Percentiles rank a stretch among this genome's conserved stretches.
These are phyloP conservation scores for Diospyros lotus DNA, from an alignment of 148 eudicot genomes.

Conservation along the genomic window DNA sequence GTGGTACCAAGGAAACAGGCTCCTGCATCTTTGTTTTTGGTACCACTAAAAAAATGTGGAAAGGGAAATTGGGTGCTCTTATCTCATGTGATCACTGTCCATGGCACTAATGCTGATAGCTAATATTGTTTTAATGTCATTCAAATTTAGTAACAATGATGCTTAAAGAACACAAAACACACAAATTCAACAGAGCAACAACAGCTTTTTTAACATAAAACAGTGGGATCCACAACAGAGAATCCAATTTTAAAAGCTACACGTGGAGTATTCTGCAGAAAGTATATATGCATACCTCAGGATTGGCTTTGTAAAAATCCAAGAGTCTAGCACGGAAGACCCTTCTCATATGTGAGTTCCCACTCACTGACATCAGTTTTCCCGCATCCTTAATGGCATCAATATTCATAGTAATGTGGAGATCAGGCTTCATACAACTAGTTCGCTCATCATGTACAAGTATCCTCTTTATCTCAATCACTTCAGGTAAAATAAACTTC, in stretches of 20 bases:
- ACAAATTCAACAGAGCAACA: too few species aligned
- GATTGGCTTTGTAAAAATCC: conserved; percentile 36
- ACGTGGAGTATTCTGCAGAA: not conserved
- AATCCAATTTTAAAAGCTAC: not conserved
- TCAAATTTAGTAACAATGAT: not conserved
- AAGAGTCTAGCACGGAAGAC: conserved; percentile 47
- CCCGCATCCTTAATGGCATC: conserved; percentile 29
- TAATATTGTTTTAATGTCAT: not conserved
- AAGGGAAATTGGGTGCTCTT: too few species aligned
- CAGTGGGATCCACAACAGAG: too few species aligned
- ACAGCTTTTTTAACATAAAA: too few species aligned
- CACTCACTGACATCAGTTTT: conserved; percentile 29
- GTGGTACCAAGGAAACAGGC: too few species aligned
- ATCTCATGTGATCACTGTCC: too few species aligned
- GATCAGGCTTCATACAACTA: conserved; percentile 72
- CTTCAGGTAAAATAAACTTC: conserved; percentile 72
- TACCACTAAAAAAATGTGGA: too few species aligned
- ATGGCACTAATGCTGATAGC: not conserved
- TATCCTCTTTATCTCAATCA: conserved; percentile 50
- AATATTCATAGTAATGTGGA: conserved; percentile 40
- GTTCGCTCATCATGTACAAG: conserved; percentile 61
- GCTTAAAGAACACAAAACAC: too few species aligned
- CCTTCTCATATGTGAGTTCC: conserved; percentile 36
- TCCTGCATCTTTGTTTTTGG: too few species aligned
- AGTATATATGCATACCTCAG: conserved; percentile 38